A percentile compares a stretch with the other conserved stretches of the same genome.
phyloP scores from a whole-genome alignment of 805 yeast genomes.

The Metschnikowia chrysomelidarum region DNA sequence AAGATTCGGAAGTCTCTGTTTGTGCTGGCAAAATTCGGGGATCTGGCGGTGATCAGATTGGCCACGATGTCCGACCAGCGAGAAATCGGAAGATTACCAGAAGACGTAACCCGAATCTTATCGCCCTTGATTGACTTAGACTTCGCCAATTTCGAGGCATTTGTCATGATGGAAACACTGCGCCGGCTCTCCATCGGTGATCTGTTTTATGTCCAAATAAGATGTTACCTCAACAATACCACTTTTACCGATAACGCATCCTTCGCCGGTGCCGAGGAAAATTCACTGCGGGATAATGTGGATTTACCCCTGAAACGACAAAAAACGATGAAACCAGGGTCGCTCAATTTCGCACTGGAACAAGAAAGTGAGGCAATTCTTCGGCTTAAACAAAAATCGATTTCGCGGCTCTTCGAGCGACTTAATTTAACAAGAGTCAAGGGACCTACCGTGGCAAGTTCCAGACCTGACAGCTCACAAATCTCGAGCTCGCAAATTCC shows the following conservation, averaged over 20 bases:
- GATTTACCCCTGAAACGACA: conserved; percentile 24
- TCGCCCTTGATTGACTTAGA: conserved; percentile 61
- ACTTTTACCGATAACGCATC: conserved; percentile 28
- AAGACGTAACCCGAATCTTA: conserved; percentile 61
- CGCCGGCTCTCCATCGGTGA: conserved; percentile 68
- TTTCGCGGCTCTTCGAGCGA: conserved; percentile 54
- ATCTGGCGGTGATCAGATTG: conserved; percentile 35
- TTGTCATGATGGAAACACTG: conserved; percentile 56
- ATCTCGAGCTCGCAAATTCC: conserved; percentile 1
- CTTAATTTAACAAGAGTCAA: conserved; percentile 30
- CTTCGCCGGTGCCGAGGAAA: conserved; percentile 7
- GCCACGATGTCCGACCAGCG: conserved; percentile 29
- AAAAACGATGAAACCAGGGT: conserved; percentile 14
- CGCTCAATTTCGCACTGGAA: conserved; percentile 39
- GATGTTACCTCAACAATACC: conserved; percentile 52
- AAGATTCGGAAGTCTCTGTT: conserved; percentile 17
- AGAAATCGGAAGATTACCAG: conserved; percentile 77
- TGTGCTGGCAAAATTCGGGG: conserved; percentile 22
- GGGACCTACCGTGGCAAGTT: not conserved
- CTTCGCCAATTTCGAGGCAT: conserved; percentile 53
- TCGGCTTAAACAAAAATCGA: conserved; percentile 53
- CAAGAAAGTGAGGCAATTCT: conserved; percentile 50
- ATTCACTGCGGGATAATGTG: conserved; percentile 4
- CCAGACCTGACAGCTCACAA: conserved; percentile 18
- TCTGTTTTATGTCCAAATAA: conserved; percentile 64